These are phyloP conservation scores for Diplotaxis tenuifolia DNA, from an alignment of 345 rosid genomes.

Conservation along the genomic window DNA sequence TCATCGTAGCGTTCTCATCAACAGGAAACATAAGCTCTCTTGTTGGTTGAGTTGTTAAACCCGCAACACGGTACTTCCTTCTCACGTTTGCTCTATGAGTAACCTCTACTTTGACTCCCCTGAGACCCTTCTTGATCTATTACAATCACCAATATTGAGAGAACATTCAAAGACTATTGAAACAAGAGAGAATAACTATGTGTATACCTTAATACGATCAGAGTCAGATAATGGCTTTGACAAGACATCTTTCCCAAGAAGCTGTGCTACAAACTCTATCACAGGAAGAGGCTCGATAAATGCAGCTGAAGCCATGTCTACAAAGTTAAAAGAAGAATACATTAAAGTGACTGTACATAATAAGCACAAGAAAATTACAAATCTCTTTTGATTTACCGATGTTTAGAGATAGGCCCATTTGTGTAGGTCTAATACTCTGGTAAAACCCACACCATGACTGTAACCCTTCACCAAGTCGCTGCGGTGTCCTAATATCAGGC, in stretches of 20 bases:
- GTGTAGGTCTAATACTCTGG: constrained; percentile 96
- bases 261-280: constrained; percentile 88
- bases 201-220: constrained; percentile 82
- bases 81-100: constrained; percentile 87
- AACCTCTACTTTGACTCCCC: constrained; percentile 99
- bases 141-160: neutral
- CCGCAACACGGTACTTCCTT: constrained; percentile 97
- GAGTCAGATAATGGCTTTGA: constrained; percentile 84
- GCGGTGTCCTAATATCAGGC: constrained; percentile 73
- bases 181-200: neutral
- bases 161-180: neutral
- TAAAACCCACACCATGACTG: constrained; percentile 99
- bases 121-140: constrained; percentile 86
- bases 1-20: constrained; percentile 90
- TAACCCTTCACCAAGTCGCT: constrained; percentile 88
- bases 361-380: neutral
- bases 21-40: constrained; percentile 98
- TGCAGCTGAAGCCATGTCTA: constrained; percentile 98
- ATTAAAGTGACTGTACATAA: neutral
- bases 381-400: constrained; percentile 52
- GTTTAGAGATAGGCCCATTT: constrained; percentile 93
- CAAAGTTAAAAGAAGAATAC: neutral
- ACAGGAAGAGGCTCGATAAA: constrained; percentile 99
- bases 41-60: constrained; percentile 94
- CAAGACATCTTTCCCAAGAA: constrained; percentile 74